Evolutionary conservation across 805 yeast species (phyloP), one percentile per base, ranked within the genome.

Genomic region (Blastobotrys parvus): DNA sequence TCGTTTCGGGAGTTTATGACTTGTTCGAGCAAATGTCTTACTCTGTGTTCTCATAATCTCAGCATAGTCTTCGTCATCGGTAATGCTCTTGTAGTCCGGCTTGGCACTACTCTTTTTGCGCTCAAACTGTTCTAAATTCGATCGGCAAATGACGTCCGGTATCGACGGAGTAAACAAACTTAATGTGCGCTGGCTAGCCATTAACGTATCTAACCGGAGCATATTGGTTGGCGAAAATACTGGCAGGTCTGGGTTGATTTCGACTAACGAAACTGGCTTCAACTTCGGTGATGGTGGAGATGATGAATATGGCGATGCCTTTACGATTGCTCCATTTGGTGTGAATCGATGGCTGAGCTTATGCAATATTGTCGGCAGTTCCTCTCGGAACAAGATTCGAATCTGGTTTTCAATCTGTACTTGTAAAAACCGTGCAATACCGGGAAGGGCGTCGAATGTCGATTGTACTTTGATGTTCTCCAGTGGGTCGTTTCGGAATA

Each of bases 401-500:
- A 87, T 79, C 59, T 84, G 92, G 42, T 69, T 72, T 58, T 87
- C 95, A 46, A 87, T 87, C 58, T 86, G 92, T 37, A 75, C 74
- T 57, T 87, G 95, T 48, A 87, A 63, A 52, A 85, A 83, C 45
- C 77, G 74, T n/a, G 94, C 92, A 53, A 87, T 75, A 1, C 88
- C 88, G 40, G 82, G 82, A 35, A 87, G 82, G 33, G 79, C 76
- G 63, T 87, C 94, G 61, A 87, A 87, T n/a, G 94, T 81, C 3
- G 94, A 83, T 48, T 80, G 77, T 11, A 87, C 94, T 53, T 78
- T 79, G 48, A 87, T 86, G 17, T 80, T 74, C 52, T 86, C 94
- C 44, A 87, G 68, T 0, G 95, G 95, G 61, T 87, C 95, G 61
- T 87, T 87, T 53, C 89, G 74, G 64, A 87, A 87, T 23, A 87